Evolutionary conservation across 2,329 filamentous ascomycete species (phyloP), one percentile per base, ranked within the genome.

Genomic region (Ceratocystis smalleyi): DNA sequence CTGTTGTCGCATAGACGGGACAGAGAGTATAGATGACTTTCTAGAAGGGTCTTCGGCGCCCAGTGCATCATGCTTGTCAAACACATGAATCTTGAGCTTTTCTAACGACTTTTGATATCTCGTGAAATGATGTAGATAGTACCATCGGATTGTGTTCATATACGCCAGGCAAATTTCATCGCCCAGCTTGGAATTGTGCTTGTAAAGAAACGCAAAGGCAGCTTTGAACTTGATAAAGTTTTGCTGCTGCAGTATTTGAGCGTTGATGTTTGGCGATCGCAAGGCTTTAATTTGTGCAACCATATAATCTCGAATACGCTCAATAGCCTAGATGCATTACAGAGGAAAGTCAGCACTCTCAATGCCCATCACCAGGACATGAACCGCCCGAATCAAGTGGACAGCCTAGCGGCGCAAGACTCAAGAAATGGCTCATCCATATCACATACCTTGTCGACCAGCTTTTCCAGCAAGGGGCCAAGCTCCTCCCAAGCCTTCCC

Each of bases 121-220:
- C 2, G 83, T 85, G 72, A 99, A 99, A 73, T 96, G 89, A 68
- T 88, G 94, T 63, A 87, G 76, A 72, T 97, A 97, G 72, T 99
- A 99, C 94, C 94, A 99, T 63, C 91, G 84, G 90, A 99, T 99
- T 0, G 95, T 99, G 73, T 96, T 96, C 77, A 95, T 86, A 71
- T 99, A 99, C 2, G 95, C 94, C 72, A 90, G 87, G 7, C 85
- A 85, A 68, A 99, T 95, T 74, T 99, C 89, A 63, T 91, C 86
- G 7, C 89, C 90, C 5, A 99, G 82, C n/a, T 83, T 80, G 0
- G 87, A 78, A 70, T 97, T 91, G 68, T 92, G 87, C 69, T 83
- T 85, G 66, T 89, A 84, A 40, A 99, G 79, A 71, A 97, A 99
- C 5, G 83, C 80, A 74, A 86, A 99, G 0, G 96, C 77, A 43